Percentiles rank a stretch among this genome's conserved stretches.
These are phyloP conservation scores for Scedosporium apiospermum DNA, from an alignment of 2,329 filamentous ascomycete species.

Conservation along the genomic window DNA sequence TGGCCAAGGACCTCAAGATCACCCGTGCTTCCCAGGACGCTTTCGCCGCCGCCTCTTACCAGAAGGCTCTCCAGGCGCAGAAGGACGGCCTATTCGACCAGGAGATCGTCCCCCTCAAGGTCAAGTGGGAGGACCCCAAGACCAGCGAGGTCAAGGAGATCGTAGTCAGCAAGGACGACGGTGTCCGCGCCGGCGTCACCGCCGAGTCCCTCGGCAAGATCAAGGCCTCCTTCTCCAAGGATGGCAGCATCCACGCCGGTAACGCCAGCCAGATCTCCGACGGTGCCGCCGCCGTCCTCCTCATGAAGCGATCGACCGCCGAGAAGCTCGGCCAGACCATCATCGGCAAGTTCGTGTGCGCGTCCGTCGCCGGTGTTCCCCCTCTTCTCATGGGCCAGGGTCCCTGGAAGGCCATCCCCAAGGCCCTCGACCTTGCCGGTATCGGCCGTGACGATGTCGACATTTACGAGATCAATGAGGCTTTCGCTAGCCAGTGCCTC, in stretches of 20 bases:
- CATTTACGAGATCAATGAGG: conserved; percentile 98
- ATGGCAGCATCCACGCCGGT: conserved; percentile 89
- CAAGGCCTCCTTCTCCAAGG: conserved; percentile 78
- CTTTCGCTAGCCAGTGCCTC: conserved; percentile 88
- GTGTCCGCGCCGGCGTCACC: conserved; percentile 77
- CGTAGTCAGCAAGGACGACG: conserved; percentile 78
- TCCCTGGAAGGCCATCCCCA: conserved; percentile 91
- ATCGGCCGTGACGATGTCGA: conserved; percentile 85
- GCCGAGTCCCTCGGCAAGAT: conserved; percentile 86
- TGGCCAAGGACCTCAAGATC: conserved; percentile 80
- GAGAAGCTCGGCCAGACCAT: conserved; percentile 81
- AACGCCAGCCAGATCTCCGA: conserved; percentile 95
- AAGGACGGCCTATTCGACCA: conserved; percentile 82
- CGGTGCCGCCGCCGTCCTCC: conserved; percentile 84
- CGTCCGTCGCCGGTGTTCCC: conserved; percentile 78
- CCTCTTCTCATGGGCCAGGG: conserved; percentile 94
- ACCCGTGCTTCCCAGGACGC: conserved; percentile 67
- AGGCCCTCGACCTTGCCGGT: conserved; percentile 79
- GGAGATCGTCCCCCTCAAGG: conserved; percentile 80
- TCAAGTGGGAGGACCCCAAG: conserved; percentile 87
- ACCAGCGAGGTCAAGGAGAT: conserved; percentile 75
- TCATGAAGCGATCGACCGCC: conserved; percentile 91
- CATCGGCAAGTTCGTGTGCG: conserved; percentile 84
- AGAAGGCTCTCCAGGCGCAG: conserved; percentile 81
- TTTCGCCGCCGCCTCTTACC: conserved; percentile 91